Percentiles rank a stretch among this genome's conserved stretches.
Conservation (phyloP, 2,329 filamentous ascomycete species). For the Exophiala bonariae region DNA sequence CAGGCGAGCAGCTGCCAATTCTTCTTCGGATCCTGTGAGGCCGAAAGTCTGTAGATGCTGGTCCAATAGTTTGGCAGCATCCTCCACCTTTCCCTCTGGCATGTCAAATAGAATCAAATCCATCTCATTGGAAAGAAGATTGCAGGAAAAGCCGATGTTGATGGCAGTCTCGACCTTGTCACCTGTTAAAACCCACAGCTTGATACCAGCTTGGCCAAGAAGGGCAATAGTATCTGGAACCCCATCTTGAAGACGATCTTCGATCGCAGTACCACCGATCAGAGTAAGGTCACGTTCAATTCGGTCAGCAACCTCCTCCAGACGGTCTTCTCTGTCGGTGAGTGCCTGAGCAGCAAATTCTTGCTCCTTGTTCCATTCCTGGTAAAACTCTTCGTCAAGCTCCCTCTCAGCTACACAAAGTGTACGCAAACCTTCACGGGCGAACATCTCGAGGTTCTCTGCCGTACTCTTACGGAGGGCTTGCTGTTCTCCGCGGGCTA, state of each 20-base stretch:
- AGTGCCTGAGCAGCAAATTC: slow-evolving; percentile 83
- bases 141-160: slow-evolving; percentile 99
- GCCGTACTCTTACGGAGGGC: slow-evolving; percentile 82
- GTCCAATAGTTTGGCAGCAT: slow-evolving; percentile 71
- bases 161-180: slow-evolving; percentile 99
- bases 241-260: slow-evolving; percentile 93
- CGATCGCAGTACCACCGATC: slow-evolving; percentile 92
- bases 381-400: slow-evolving; percentile 79
- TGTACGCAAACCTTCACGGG: slow-evolving; percentile 89
- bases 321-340: slow-evolving; percentile 83
- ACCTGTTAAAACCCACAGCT: slow-evolving; percentile 96
- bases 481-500: slow-evolving; percentile 80
- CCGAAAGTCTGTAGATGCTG: slow-evolving; percentile 70
- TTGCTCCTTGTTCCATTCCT: slow-evolving; percentile 80
- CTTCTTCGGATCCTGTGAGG: slow-evolving; percentile 80
- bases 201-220: slow-evolving; percentile 90
- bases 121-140: slow-evolving; percentile 96
- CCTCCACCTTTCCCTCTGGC: slow-evolving; percentile 66
- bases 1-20: slow-evolving; percentile 73
- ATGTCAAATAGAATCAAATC: slow-evolving; percentile 89
- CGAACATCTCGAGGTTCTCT: slow-evolving; percentile 95
- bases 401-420: slow-evolving; percentile 88
- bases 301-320: slow-evolving; percentile 83
- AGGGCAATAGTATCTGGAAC: slow-evolving; percentile 94
- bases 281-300: slow-evolving; percentile 90